Conservation (phyloP, 208 protist genomes). For the Eutreptiella sp. region DNA sequence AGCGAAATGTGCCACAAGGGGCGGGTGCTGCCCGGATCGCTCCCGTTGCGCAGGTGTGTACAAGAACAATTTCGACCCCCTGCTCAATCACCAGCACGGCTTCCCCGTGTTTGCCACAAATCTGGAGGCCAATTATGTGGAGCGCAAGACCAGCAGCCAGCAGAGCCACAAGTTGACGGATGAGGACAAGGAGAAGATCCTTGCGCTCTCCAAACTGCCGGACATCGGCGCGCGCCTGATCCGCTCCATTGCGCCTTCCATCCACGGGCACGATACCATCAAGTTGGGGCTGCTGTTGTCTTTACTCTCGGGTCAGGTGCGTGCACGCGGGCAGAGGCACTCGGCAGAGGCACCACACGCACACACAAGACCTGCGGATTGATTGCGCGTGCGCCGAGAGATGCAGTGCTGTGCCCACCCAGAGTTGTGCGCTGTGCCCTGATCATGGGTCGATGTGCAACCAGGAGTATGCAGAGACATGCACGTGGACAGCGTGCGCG, state of each 20-base stretch:
- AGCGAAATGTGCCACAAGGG: no score
- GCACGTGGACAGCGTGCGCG: no score
- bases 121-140: conserved; percentile 94
- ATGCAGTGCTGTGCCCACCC: no score
- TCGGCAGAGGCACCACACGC: no score
- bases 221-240: conserved; percentile 82
- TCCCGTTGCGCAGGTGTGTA: no score
- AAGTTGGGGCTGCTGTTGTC: conserved; percentile 94
- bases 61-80: conserved; percentile 93
- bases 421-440: no score
- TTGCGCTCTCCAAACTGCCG: conserved; percentile 68
- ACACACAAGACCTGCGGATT: no score
- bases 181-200: conserved; percentile 63
- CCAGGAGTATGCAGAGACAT: no score
- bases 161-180: conserved; percentile 69
- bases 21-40: no score
- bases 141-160: conserved; percentile 78
- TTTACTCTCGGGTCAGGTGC: conserved; percentile 96
- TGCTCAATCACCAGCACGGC: conserved; percentile 93
- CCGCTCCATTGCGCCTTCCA: conserved; percentile 95
- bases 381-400: no score
- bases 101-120: conserved; percentile 98
- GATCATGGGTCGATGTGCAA: no score
- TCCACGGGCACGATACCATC: conserved; percentile 98
- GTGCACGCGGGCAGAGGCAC: background rate